These are phyloP conservation scores for Chlamydomonas sp. DNA, from an alignment of 139 green algal species.

Conservation along the genomic window DNA sequence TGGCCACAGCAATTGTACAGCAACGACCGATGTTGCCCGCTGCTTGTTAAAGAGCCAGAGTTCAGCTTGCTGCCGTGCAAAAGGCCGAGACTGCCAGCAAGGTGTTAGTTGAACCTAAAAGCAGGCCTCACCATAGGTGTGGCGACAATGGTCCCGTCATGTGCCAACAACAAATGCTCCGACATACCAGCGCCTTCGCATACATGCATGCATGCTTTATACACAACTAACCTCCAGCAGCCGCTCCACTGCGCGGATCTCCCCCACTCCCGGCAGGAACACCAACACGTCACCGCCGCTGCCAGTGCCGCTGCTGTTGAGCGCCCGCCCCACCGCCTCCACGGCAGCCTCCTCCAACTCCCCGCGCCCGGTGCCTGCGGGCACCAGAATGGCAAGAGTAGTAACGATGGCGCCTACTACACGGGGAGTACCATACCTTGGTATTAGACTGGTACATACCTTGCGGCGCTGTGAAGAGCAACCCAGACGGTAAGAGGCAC, in stretches of 20 bases:
- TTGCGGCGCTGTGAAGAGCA: no score
- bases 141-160: background rate
- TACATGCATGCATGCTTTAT: no score
- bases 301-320: background rate
- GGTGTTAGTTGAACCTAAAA: no score
- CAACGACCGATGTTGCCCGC: no score
- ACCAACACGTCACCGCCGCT: slow-evolving; percentile 50
- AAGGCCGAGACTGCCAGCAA: background rate
- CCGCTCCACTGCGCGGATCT: slow-evolving; percentile 58
- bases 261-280: slow-evolving; percentile 70
- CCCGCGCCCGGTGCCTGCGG: slow-evolving; percentile 18
- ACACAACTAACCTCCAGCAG: slow-evolving; percentile 22
- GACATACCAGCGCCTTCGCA: background rate
- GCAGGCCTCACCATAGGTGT: no score
- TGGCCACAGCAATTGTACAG: no score
- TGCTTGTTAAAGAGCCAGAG: no score
- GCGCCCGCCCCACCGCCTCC: slow-evolving; percentile 41
- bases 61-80: no score
- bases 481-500: no score
- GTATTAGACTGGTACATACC: no score
- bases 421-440: no score
- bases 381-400: background rate
- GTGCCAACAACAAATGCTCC: background rate
- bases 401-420: background rate
- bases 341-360: slow-evolving; percentile 52